These are phyloP conservation scores for Vanderwaltozyma yarrowii DNA, from an alignment of 805 yeast species.

Conservation along the genomic window DNA sequence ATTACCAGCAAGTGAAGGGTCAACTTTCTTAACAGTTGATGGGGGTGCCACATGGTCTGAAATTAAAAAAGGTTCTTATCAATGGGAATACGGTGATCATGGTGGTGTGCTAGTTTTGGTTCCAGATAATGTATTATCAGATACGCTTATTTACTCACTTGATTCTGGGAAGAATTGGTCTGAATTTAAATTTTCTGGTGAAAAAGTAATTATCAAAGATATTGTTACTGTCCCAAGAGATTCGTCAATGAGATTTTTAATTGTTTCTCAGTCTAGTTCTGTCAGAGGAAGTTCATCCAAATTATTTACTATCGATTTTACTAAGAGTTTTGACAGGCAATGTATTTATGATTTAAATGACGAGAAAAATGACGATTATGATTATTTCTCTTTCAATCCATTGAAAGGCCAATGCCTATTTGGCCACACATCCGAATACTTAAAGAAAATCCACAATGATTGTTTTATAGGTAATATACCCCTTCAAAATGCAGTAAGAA, in stretches of 20 bases:
- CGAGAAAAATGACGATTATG: constrained; percentile 46
- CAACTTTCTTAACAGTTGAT: constrained; percentile 75
- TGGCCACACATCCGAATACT: constrained; percentile 57
- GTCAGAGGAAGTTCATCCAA: constrained; percentile 37
- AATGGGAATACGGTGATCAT: constrained; percentile 96
- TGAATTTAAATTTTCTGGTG: constrained; percentile 51
- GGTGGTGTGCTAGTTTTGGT: constrained; percentile 79
- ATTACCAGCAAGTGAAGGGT: constrained; percentile 38
- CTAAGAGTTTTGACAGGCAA: constrained; percentile 39
- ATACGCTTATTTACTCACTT: constrained; percentile 51
- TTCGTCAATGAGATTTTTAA: constrained; percentile 66
- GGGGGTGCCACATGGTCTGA: constrained; percentile 89
- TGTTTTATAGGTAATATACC: constrained; percentile 61
- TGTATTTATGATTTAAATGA: constrained; percentile 41
- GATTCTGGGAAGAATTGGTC: constrained; percentile 78
- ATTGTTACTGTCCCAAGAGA: constrained; percentile 87
- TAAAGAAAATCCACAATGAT: constrained; percentile 46
- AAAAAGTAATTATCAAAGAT: constrained; percentile 49
- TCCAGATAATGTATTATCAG: constrained; percentile 45
- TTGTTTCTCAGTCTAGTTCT: constrained; percentile 44
- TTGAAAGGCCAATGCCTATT: constrained; percentile 48
- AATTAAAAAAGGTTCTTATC: constrained; percentile 57
- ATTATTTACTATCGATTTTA: constrained; percentile 49
- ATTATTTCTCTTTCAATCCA: constrained; percentile 52
- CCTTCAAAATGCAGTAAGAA: constrained; percentile 45